Conservation (phyloP, 2,329 filamentous ascomycete species). For the Colletotrichum tofieldiae region DNA sequence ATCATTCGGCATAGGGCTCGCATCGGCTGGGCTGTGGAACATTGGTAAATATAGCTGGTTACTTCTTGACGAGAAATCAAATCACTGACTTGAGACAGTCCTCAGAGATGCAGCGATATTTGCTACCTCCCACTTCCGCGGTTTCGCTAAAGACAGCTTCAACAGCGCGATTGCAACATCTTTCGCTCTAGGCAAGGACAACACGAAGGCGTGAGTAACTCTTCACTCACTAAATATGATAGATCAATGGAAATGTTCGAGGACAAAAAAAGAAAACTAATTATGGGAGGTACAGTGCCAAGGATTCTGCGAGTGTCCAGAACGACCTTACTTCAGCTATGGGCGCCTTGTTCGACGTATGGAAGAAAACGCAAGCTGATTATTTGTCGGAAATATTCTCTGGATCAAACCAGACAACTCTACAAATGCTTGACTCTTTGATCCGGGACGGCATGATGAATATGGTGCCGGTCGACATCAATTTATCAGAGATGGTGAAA, state of each 20-base stretch:
- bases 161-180: conserved; percentile 6
- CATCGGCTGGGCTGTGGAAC: conserved; percentile 26
- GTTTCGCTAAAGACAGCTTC: conserved; percentile 16
- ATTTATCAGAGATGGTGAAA: conserved; percentile 13
- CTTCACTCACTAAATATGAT: neutral
- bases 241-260: neutral
- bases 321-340: conserved; percentile 12
- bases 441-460: conserved; percentile 26
- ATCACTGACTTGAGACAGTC: neutral
- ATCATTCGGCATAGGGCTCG: neutral
- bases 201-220: neutral
- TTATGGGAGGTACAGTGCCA: neutral
- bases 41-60: neutral
- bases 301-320: conserved; percentile 5
- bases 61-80: no score
- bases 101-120: conserved; percentile 18
- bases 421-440: conserved; percentile 8
- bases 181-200: conserved; percentile 17
- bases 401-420: neutral
- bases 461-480: conserved; percentile 21
- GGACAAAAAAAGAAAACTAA: neutral
- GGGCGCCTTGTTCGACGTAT: conserved; percentile 19
- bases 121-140: neutral
- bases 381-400: conserved; percentile 19
- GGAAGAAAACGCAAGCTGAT: conserved; percentile 26